A percentile compares a stretch with the other conserved stretches of the same genome.
These are phyloP conservation scores for Kazachstania taianensis DNA, from an alignment of 805 yeast genomes.

Conservation along the genomic window DNA sequence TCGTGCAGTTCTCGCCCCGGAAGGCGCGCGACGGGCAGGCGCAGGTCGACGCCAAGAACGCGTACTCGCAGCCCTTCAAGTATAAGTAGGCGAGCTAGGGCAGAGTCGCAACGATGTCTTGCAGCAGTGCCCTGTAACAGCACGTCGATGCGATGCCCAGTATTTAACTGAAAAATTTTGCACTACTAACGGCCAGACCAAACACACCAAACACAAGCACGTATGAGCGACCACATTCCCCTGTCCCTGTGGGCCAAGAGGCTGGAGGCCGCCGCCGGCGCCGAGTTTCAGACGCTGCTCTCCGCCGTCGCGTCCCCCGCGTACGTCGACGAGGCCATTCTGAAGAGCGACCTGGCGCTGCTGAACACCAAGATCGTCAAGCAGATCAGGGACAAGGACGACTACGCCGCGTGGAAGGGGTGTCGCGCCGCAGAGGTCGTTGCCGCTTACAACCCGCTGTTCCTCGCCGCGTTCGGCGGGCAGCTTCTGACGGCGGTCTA, in stretches of 20 bases:
- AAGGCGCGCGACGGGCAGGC: constrained; percentile 13
- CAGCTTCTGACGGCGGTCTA: constrained; percentile 21
- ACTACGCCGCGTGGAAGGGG: constrained; percentile 49
- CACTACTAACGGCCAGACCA: too few species aligned
- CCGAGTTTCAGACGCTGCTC: constrained; percentile 23
- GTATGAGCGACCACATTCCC: too few species aligned
- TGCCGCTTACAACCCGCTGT: constrained; percentile 28
- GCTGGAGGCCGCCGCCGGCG: constrained; percentile 21
- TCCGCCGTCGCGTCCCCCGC: constrained; percentile 18
- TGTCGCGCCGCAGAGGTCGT: constrained; percentile 42
- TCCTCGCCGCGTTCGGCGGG: constrained; percentile 26
- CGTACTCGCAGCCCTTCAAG: constrained; percentile 26
- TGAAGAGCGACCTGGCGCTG: constrained; percentile 26
- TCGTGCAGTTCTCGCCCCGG: constrained; percentile 20
- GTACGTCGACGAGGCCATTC: constrained; percentile 24
- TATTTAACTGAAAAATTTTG: too few species aligned
- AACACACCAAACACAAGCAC: too few species aligned
- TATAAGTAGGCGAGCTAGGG: too few species aligned
- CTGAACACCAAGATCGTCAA: constrained; percentile 32
- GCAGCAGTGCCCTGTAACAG: too few species aligned
- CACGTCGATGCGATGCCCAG: too few species aligned
- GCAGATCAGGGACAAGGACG: constrained; percentile 35
- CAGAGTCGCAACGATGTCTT: too few species aligned
- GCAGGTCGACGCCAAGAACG: constrained; percentile 21
- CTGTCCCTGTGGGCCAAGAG: constrained; percentile 19